phyloP scores from a whole-genome alignment of 2,329 filamentous ascomycete species.

The Alternaria atra region DNA sequence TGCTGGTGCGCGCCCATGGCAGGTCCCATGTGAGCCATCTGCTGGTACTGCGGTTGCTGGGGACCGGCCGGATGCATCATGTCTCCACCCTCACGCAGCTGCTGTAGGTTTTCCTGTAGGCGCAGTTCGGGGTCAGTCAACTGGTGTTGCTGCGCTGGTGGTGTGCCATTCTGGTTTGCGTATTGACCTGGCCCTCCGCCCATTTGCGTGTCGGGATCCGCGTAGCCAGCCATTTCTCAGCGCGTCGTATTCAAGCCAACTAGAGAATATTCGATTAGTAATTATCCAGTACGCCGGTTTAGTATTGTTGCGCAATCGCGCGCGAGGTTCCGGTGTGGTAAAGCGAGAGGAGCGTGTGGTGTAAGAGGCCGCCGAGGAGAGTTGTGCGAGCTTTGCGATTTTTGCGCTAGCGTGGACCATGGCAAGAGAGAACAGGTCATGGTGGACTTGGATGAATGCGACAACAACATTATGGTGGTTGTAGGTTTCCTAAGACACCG shows the following conservation, averaged over 20 bases:
- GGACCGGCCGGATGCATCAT: conserved; percentile 41
- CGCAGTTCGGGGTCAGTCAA: conserved; percentile 45
- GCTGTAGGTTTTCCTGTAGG: conserved; percentile 47
- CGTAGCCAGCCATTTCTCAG: conserved; percentile 43
- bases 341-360: conserved; percentile 30
- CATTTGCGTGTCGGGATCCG: conserved; percentile 47
- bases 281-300: conserved; percentile 5
- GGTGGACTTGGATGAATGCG: conserved; percentile 6
- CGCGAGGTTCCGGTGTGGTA: conserved; percentile 30
- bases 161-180: conserved; percentile 47
- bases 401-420: conserved; percentile 44
- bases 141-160: conserved; percentile 45
- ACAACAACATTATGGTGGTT: conserved; percentile 26
- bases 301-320: conserved; percentile 27
- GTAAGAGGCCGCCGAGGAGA: conserved; percentile 34
- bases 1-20: conserved; percentile 45
- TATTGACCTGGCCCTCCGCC: conserved; percentile 46
- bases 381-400: conserved; percentile 45
- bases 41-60: conserved; percentile 41
- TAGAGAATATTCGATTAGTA: neutral
- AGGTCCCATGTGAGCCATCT: conserved; percentile 39
- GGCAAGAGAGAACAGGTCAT: conserved; percentile 19
- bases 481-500: conserved; percentile 7
- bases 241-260: conserved; percentile 26
- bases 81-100: conserved; percentile 43